Evolutionary conservation across 2,329 filamentous ascomycete species (phyloP), one percentile per base, ranked within the genome.

Genomic region (Mycosphaerella sp.): DNA sequence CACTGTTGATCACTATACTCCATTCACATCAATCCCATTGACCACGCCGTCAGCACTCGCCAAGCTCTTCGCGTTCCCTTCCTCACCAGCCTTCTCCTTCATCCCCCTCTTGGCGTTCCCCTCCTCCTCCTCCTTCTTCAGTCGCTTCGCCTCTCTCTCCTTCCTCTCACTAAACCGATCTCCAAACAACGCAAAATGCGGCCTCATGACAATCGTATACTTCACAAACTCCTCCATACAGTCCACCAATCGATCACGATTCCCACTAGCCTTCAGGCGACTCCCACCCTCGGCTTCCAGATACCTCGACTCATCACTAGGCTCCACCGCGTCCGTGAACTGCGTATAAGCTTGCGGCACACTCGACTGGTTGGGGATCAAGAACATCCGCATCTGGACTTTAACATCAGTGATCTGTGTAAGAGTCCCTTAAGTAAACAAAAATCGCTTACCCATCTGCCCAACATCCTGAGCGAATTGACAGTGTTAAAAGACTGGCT

Each of bases 191-290:
- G 74, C 74, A 55, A 83, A 75, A 57, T 83, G 78, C 18, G 77
- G 76, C 47, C 80, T 68, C 80, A 85, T 84, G 1, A 85, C 56
- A 25, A 85, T 74, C 0, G 80, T 85, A 60, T 82, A 84, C 64
- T 85, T 85, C 3, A 86, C 81, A 66, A 86, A 77, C 64, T 86
- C 83, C 68, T 86, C 82, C 77, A 84, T 84, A 55, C 67, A 66
- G n/a, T 64, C 62, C 0, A 64, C 60, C 2, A 45, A 64, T 36
- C 62, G 32, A 35, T 64, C 62, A 1, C 62, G 55, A 21, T 64
- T 64, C 9, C 59, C 57, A 3, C 53, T 56, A 2, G 54, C 49
- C 57, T 59, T 58, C 10, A 64, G 41, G n/a, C 62, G 49, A 41
- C 57, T 61, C 6, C 61, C 62, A 5, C 62, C 62, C 42, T 63